Conservation (phyloP, 2,329 filamentous ascomycete genomes). For the Phialocephala subalpina region DNA sequence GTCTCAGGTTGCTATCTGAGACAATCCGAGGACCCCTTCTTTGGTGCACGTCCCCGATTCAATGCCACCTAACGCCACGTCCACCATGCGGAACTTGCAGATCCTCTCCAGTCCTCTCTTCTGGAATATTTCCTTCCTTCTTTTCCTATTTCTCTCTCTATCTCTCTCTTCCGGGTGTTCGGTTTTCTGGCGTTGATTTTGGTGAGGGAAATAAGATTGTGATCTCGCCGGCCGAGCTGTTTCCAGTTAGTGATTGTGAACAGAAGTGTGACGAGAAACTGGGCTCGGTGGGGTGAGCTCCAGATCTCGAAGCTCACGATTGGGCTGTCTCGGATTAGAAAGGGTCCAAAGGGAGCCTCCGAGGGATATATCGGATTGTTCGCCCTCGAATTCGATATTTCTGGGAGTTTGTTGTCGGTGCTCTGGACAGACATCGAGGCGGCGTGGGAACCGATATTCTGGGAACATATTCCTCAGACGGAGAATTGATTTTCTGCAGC, state of each 20-base stretch:
- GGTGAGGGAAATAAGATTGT: not conserved
- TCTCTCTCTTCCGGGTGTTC: not conserved
- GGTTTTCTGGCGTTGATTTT: not conserved
- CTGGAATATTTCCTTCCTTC: not conserved
- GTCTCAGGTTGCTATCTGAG: conserved; percentile 7
- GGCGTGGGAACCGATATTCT: not conserved
- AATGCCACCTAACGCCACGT: not conserved
- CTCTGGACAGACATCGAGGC: not conserved
- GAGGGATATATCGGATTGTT: not conserved
- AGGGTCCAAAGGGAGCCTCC: not conserved
- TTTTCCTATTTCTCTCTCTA: not conserved
- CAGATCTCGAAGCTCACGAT: conserved; percentile 1
- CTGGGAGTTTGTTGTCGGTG: not conserved
- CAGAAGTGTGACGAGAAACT: not conserved
- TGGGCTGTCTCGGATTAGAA: not conserved
- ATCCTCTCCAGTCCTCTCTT: not conserved
- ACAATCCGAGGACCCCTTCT: not conserved
- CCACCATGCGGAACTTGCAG: not conserved
- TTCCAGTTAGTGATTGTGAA: conserved; percentile 1
- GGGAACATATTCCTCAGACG: not conserved
- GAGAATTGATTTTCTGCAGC: not conserved
- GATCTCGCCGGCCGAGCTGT: conserved; percentile 2
- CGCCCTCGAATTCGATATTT: not conserved
- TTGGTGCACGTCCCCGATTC: not conserved
- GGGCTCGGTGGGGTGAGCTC: not conserved